Base-by-base conservation (phyloP, 2,329 filamentous ascomycete genomes). In the Trichoderma polysporum region DNA sequence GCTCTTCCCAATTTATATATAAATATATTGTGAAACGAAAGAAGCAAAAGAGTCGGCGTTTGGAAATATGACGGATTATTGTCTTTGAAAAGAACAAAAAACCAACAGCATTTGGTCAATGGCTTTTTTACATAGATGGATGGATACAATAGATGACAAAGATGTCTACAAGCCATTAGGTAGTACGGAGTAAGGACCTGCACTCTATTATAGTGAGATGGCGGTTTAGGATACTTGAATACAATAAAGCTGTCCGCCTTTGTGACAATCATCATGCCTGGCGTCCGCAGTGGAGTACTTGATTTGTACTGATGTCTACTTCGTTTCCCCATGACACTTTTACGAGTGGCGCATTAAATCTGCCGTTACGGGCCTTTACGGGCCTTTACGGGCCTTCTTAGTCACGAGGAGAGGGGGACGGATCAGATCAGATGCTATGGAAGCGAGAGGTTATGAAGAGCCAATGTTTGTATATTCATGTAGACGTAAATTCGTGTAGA, bases 11-110 rank as follows among this genome's bases (percentile, higher is more conserved):
- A 25, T 57, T 41, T 19, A 27, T 19, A 45, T 29, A 62, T 52
- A 27, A 19, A 57, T 29, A 31, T 35, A 39, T 33, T 50, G 19
- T 13, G n/a, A 29, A 27, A n/a, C n/a, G 35, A 25, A n/a, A 53
- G 29, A 58, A 33, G 19, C 47, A 49, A 37, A 22, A 49, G 22
- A 53, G 47, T 62, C 29, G 59, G 59, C 59, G 59, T 62, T 62
- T 62, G 59, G 59, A 62, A 31, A 39, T 29, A 4, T 39, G n/a
- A 45, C 12, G 41, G 41, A 22, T 50, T 50, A 27, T 15, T 39
- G 35, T 27, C 13, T 47, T 31, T 25, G 15, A 31, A 31, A 45
- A 31, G 37, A 29, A 45, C 15, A 58, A 41, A 7, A 13, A 3
- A 15, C 54, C 17, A 27, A 19, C 37, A 37, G 45, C 19, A 50